Conservation (phyloP, 352 stramenopile species). For the Peronospora farinosa region DNA sequence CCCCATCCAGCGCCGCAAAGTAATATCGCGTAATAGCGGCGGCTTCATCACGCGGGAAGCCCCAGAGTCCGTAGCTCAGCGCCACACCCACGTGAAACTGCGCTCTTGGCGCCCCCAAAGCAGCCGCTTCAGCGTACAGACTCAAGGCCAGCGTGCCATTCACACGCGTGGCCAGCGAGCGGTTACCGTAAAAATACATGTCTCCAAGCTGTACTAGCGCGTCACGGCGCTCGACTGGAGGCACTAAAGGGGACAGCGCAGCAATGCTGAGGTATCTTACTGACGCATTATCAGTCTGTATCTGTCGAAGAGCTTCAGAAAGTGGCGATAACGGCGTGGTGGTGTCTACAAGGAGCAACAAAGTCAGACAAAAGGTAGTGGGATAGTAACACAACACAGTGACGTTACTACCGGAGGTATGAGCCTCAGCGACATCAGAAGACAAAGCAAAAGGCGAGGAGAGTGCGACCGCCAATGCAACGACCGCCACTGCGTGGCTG, state of each 20-base stretch:
- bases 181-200: conserved; percentile 77
- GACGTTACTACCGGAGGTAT: conserved; percentile 15
- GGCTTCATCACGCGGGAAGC: conserved; percentile 52
- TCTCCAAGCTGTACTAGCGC: conserved; percentile 66
- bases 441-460: conserved; percentile 2
- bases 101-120: conserved; percentile 48
- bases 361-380: neutral
- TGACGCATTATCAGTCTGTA: conserved; percentile 26
- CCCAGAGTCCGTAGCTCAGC: conserved; percentile 77
- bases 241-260: conserved; percentile 30
- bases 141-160: conserved; percentile 70
- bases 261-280: conserved; percentile 40
- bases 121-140: conserved; percentile 57
- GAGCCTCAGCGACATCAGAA: conserved; percentile 25
- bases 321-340: conserved; percentile 24
- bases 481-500: conserved; percentile 7
- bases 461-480: conserved; percentile 8
- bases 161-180: conserved; percentile 44
- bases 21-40: conserved; percentile 76
- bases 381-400: neutral
- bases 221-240: conserved; percentile 32
- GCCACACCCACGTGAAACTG: conserved; percentile 86
- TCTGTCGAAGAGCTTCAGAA: conserved; percentile 16
- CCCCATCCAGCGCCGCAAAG: conserved; percentile 68
- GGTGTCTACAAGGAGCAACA: conserved; percentile 15